These are phyloP conservation scores for Cubamyces sp. DNA, from an alignment of 768 basidiomycete genomes.

Conservation along the genomic window DNA sequence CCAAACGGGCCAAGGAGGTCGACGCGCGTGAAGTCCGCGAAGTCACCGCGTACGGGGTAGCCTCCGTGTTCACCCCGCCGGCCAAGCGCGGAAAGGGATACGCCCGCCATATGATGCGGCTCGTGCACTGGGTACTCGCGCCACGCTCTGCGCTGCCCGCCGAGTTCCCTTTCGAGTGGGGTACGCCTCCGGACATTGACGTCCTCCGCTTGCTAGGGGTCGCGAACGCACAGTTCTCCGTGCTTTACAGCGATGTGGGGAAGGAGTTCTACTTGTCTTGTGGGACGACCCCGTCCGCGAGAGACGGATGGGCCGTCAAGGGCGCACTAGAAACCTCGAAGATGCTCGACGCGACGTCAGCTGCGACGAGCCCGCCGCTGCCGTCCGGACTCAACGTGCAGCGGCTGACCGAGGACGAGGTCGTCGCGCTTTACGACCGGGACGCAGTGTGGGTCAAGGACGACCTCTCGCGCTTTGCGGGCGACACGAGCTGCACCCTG, in stretches of 20 bases:
- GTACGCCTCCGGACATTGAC: slow-evolving; percentile 45
- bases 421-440: slow-evolving; percentile 42
- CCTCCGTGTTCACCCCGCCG: slow-evolving; percentile 59
- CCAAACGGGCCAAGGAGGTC: slow-evolving; percentile 16
- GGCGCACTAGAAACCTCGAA: slow-evolving; percentile 45
- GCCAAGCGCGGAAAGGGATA: slow-evolving; percentile 57
- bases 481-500: slow-evolving; percentile 25
- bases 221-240: slow-evolving; percentile 50
- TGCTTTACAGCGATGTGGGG: slow-evolving; percentile 59
- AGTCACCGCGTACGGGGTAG: slow-evolving; percentile 54
- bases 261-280: slow-evolving; percentile 46
- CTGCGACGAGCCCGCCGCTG: slow-evolving; percentile 3
- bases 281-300: slow-evolving; percentile 38
- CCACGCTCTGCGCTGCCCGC: slow-evolving; percentile 36
- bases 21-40: slow-evolving; percentile 30
- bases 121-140: slow-evolving; percentile 61
- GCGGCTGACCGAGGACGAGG: slow-evolving; percentile 43
- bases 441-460: slow-evolving; percentile 45
- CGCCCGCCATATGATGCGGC: slow-evolving; percentile 64
- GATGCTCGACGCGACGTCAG: slow-evolving; percentile 32
- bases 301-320: slow-evolving; percentile 50
- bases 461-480: slow-evolving; percentile 31
- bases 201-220: slow-evolving; percentile 26
- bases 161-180: slow-evolving; percentile 46
- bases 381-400: slow-evolving; percentile 5